Evolutionary conservation across 306 rosid species (phyloP), one percentile per base, ranked within the genome.

Genomic region (Calophaca sinica): DNA sequence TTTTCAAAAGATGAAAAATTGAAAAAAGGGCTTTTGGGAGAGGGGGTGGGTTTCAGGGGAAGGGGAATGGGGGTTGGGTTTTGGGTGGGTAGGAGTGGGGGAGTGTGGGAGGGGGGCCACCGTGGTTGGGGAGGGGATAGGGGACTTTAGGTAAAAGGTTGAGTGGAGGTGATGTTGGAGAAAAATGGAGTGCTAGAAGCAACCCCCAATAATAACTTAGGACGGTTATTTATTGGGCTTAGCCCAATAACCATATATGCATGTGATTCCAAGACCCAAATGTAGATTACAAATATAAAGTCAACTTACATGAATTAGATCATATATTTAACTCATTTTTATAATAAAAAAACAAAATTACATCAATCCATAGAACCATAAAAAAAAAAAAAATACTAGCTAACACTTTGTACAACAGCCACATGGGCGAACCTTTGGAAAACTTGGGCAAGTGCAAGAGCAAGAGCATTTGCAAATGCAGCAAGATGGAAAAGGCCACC

Each of bases 381-480:
- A 42, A 9, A 42, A 7, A 42, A 9, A 42, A 7, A 9, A 9
- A 64, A 42, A 64, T 4, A 5, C 51, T 62, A n/a, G n/a, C n/a
- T 33, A 57, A 33, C 46, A 46, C 52, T 80, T 85, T 80, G 76
- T 84, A 87, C 87, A 88, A 59, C 84, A 72, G 67, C 86, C 70
- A 60, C 76, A 48, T 3, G 84, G 73, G 28, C 72, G 58, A 81
- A 84, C 29, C 79, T 86, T 86, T 7, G 87, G 84, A 63, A 86
- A 89, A 58, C 48, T 77, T 12, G 86, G 89, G 70, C 96, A 77
- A 45, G 89, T 64, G 78, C 87, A 86, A 57, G 78, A 79, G 68
- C 83, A 82, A 31, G 80, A 68, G 49, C 89, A 87, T 72, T 84
- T 85, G 86, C 96, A 87, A 75, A 64, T 66, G 84, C 84, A 84